Percentiles rank a stretch among this genome's conserved stretches.
phyloP scores from a whole-genome alignment of 495 filamentous ascomycete species.

The Neurospora terricola region DNA sequence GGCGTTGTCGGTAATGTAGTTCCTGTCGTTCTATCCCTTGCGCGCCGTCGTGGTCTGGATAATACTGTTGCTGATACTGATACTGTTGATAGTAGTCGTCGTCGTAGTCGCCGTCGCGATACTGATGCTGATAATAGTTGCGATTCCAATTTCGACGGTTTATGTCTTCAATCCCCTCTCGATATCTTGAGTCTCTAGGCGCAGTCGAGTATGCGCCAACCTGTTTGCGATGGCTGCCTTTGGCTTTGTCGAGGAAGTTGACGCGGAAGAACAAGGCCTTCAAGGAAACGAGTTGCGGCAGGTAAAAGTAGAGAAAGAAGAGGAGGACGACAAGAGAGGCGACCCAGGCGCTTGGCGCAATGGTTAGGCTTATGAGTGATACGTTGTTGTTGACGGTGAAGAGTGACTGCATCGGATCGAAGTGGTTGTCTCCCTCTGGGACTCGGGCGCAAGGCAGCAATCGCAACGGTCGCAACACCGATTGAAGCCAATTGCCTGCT shows the following conservation, averaged over 20 bases:
- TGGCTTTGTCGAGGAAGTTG: not conserved
- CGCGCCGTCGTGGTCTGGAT: not conserved
- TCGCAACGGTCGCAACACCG: not conserved
- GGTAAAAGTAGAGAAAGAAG: conserved; percentile 39
- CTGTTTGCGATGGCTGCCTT: not conserved
- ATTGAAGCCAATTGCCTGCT: not conserved
- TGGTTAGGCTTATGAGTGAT: conserved; percentile 40
- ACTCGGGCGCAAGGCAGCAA: not conserved
- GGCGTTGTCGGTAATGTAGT: conserved; percentile 5
- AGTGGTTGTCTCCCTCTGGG: not conserved
- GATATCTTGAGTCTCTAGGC: not conserved
- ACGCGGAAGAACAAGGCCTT: conserved; percentile 6
- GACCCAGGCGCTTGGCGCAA: conserved; percentile 45
- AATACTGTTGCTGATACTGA: conserved; percentile 1
- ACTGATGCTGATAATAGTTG: not conserved
- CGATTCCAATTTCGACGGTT: not conserved
- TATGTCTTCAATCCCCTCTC: not conserved
- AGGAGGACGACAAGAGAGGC: conserved; percentile 40
- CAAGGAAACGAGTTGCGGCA: conserved; percentile 19
- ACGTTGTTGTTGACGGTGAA: conserved; percentile 45
- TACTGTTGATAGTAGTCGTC: not conserved
- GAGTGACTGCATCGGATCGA: conserved; percentile 35
- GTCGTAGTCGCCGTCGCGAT: not conserved
- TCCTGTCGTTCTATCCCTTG: not conserved
- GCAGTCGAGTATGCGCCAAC: not conserved